Evolutionary conservation across 441 rosid species (phyloP).

Genomic region (Erodium texanum): DNA sequence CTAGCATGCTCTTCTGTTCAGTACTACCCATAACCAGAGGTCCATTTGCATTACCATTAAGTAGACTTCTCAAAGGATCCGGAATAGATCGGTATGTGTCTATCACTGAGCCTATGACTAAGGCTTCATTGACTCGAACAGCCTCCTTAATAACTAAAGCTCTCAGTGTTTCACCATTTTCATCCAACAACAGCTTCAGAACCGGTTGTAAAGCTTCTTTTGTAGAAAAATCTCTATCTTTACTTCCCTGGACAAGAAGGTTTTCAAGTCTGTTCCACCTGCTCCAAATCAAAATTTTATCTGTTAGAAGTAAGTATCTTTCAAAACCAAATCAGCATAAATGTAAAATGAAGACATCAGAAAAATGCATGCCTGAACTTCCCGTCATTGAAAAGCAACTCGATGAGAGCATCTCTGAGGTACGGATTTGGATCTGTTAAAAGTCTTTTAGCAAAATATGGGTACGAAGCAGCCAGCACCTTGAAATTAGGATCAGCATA

Average conservation of each 20-base stretch:
- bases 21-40: conserved; percentile 42
- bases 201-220: conserved; percentile 89
- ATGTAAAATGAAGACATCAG: conserved; percentile 6
- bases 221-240: conserved; percentile 84
- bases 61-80: conserved; percentile 35
- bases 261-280: conserved; percentile 97
- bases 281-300: conserved; percentile 18
- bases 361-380: conserved; percentile 50
- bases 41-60: conserved; percentile 46
- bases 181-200: conserved; percentile 58
- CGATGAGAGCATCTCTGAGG: conserved; percentile 90
- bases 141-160: conserved; percentile 73
- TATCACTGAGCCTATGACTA: conserved; percentile 43
- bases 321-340: conserved; percentile 2
- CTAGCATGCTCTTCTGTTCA: conserved; percentile 49
- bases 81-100: conserved; percentile 73
- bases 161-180: conserved; percentile 75
- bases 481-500: conserved; percentile 90
- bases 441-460: conserved; percentile 97
- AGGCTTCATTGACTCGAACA: conserved; percentile 68
- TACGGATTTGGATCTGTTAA: conserved; percentile 97
- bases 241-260: conserved; percentile 80
- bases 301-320: background rate
- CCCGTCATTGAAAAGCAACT: conserved; percentile 93
- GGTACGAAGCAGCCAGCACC: conserved; percentile 96